Conservation (phyloP, 768 basidiomycete genomes). For the Chalciporus sphaerocephalus region DNA sequence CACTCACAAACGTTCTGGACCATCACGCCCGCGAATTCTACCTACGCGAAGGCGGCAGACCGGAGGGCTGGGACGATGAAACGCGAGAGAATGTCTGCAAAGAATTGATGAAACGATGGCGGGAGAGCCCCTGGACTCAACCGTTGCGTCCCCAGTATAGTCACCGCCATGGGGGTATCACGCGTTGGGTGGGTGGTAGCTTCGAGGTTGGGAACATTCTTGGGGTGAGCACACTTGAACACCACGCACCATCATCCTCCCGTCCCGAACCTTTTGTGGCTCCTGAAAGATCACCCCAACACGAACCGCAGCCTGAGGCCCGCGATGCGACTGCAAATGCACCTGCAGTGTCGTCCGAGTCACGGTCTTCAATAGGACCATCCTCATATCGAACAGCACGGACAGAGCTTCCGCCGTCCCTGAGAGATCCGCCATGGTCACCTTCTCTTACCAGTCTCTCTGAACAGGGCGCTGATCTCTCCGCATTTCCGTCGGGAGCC, state of each 20-base stretch:
- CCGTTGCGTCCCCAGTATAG: slow-evolving; percentile 32
- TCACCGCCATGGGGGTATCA: slow-evolving; percentile 8
- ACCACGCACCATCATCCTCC: slow-evolving; percentile 9
- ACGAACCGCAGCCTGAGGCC: not conserved
- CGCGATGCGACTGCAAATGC: slow-evolving; percentile 18
- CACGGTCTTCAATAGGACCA: slow-evolving; percentile 15
- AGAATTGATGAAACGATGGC: slow-evolving; percentile 60
- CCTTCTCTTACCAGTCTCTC: slow-evolving; percentile 15
- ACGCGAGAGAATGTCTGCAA: slow-evolving; percentile 47
- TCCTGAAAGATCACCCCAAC: slow-evolving; percentile 3
- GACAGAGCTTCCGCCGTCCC: slow-evolving; percentile 16
- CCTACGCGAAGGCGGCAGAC: slow-evolving; percentile 56
- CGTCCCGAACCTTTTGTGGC: not conserved
- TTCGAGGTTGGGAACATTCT: slow-evolving; percentile 78
- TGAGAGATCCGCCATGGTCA: slow-evolving; percentile 4
- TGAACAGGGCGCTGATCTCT: slow-evolving; percentile 9
- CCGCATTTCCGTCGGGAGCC: slow-evolving; percentile 23
- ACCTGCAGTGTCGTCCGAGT: slow-evolving; percentile 20
- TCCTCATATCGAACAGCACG: slow-evolving; percentile 22
- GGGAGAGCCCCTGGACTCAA: slow-evolving; percentile 61
- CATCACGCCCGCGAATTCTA: slow-evolving; percentile 63
- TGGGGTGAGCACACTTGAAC: slow-evolving; percentile 57
- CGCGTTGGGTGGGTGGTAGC: slow-evolving; percentile 64
- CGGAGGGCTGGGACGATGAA: slow-evolving; percentile 62
- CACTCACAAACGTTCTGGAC: slow-evolving; percentile 41